Evolutionary conservation across 306 rosid species (phyloP), one percentile per base, ranked within the genome.

Genomic region (Boehmeria nivea): DNA sequence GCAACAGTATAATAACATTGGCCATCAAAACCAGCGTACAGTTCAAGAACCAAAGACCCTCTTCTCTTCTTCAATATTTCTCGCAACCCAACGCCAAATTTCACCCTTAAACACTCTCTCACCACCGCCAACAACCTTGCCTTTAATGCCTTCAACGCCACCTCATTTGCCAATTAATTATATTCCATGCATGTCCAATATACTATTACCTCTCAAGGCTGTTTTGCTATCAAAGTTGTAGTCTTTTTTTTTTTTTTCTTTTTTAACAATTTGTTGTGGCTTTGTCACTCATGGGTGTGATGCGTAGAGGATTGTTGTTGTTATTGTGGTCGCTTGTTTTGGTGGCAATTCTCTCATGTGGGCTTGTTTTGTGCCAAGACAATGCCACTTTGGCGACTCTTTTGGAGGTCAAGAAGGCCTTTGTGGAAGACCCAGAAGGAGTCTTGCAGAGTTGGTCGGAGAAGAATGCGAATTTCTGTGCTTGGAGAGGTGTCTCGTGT

Each of bases 401-500:
- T 67, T 73, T 87, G 80, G 84, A 87, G 77, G 79, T 81, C 42
- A 91, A 72, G 81, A 67, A 58, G 42, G 80, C 89, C 1, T 71
- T 91, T 64, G 47, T 57, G 16, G 58, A 72, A 28, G 95, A 91
- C 83, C 86, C 93, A 19, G 51, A 72, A 37, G 68, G 50, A 3
- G 87, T 79, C 65, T 65, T 91, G 78, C 67, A 60, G 65, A 88
- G 71, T 43, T 91, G 99, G 99, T 76, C 82, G 8, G 68, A 62
- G 21, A 52, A 54, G 36, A 81, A 81, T 66, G 54, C 71, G 1
- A 76, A 82, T 33, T 84, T 82, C 50, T 91, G 99, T 61, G 64
- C 38, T 13, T 91, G 96, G 99, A 73, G 73, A 61, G 95, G 99
- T 0, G 73, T 91, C 39, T 34, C 81, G 6, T 91, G 99, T 53